A percentile compares a stretch with the other conserved stretches of the same genome.
phyloP scores from a whole-genome alignment of 1,139 yeast genomes.

The Yamadazyma dushanensis region DNA sequence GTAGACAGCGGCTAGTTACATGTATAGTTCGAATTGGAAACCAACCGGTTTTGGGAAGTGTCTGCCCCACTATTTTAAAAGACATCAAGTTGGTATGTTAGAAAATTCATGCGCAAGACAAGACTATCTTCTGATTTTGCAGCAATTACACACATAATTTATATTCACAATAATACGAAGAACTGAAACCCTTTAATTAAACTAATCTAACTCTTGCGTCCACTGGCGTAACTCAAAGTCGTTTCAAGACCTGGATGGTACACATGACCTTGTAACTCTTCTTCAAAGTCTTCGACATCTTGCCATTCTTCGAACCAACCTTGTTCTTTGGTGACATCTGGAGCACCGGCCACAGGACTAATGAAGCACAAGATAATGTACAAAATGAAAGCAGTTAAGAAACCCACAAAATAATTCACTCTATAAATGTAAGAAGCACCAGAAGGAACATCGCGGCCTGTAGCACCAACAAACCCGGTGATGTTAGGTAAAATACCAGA shows the following conservation, averaged over 20 bases:
- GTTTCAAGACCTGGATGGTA: constrained; percentile 24
- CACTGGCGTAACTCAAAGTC: constrained; percentile 15
- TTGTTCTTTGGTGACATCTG: constrained; percentile 49
- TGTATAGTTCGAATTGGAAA: too few species aligned
- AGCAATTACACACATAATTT: background rate
- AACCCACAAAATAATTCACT: constrained; percentile 76
- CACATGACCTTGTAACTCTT: constrained; percentile 36
- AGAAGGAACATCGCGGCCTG: constrained; percentile 61
- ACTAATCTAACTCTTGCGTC: too few species aligned
- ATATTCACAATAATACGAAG: too few species aligned
- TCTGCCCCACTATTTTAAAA: too few species aligned
- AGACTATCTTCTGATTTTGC: background rate
- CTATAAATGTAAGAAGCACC: constrained; percentile 77
- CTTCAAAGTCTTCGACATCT: constrained; percentile 65
- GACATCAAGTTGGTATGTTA: too few species aligned
- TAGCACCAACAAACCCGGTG: constrained; percentile 86
- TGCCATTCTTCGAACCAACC: constrained; percentile 64
- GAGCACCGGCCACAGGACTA: constrained; percentile 63
- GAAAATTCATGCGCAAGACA: background rate
- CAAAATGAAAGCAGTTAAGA: constrained; percentile 52
- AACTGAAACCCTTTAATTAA: too few species aligned
- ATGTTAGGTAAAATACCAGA: constrained; percentile 80
- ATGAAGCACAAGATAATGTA: constrained; percentile 51
- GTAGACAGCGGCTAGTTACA: too few species aligned
- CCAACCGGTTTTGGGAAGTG: too few species aligned